These are phyloP conservation scores for Lachnellula occidentalis DNA, from an alignment of 2,329 filamentous ascomycete genomes.

Conservation along the genomic window DNA sequence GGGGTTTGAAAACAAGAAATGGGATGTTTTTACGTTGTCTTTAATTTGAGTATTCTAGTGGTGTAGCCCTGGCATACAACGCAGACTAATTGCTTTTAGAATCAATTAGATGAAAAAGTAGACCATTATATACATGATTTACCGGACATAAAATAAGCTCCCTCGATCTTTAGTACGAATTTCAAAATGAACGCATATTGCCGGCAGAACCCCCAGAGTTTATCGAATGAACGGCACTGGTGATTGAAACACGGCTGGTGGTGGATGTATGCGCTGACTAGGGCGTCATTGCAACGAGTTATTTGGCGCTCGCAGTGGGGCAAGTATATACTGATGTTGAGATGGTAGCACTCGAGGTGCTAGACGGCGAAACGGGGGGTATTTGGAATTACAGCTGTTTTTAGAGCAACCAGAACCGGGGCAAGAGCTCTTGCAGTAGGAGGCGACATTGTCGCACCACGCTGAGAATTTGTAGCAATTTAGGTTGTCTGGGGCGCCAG, in stretches of 20 bases:
- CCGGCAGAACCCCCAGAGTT: conserved; percentile 37
- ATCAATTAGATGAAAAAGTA: too few relatives aligned
- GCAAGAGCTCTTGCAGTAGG: conserved; percentile 40
- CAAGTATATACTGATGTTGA: conserved; percentile 34
- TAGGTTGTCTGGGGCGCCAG: conserved; percentile 44
- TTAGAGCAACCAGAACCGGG: conserved; percentile 36
- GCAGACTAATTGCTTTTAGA: too few relatives aligned
- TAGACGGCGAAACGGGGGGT: conserved; percentile 34
- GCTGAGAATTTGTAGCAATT: conserved; percentile 45
- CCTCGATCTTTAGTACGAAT: conserved; percentile 18
- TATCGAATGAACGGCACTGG: conserved; percentile 40
- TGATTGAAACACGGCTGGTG: conserved; percentile 38
- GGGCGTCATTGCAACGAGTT: conserved; percentile 7
- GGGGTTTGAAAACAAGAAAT: too few relatives aligned
- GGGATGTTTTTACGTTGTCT: too few relatives aligned
- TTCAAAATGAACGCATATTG: conserved; percentile 37
- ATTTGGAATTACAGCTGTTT: conserved; percentile 38
- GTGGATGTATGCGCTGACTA: conserved; percentile 28
- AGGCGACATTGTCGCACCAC: conserved; percentile 45
- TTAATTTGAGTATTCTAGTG: too few relatives aligned
- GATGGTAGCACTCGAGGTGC: conserved; percentile 35
- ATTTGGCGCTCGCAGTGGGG: conserved; percentile 4
- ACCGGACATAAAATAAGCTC: not conserved
- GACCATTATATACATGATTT: too few relatives aligned
- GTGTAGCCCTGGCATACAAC: too few relatives aligned